Percentiles rank a stretch among this genome's conserved stretches.
phyloP scores from a whole-genome alignment of 2,329 filamentous ascomycete genomes.

The Penicillium janthinellum region DNA sequence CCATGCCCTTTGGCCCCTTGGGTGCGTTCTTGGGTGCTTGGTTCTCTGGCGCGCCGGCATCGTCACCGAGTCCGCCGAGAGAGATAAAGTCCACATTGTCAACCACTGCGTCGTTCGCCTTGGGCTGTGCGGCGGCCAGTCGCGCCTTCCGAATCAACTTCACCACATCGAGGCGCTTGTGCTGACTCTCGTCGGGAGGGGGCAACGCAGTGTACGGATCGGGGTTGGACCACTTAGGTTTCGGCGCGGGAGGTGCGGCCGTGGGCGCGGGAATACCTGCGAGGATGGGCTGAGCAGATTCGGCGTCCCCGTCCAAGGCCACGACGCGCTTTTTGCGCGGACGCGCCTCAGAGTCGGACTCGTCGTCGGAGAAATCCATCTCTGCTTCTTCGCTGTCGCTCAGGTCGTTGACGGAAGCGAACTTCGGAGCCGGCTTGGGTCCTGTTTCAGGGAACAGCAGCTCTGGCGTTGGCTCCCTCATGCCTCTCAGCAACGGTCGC shows the following conservation, averaged over 20 bases:
- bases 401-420: constrained; percentile 40
- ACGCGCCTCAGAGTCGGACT: constrained; percentile 37
- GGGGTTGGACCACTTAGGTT: constrained; percentile 92
- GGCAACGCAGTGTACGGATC: constrained; percentile 90
- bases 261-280: constrained; percentile 11
- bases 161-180: constrained; percentile 83
- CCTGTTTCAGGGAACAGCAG: constrained; percentile 28
- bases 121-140: constrained; percentile 56
- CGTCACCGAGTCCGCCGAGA: constrained; percentile 62
- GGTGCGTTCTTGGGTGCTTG: constrained; percentile 41
- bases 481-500: constrained; percentile 39
- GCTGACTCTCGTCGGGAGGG: constrained; percentile 70
- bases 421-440: constrained; percentile 37
- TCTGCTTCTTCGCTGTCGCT: constrained; percentile 51
- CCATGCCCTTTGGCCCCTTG: constrained; percentile 36
- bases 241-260: constrained; percentile 54
- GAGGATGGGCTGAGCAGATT: constrained; percentile 26
- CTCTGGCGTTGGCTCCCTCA: constrained; percentile 42
- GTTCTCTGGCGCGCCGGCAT: background rate
- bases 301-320: constrained; percentile 24
- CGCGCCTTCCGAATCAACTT: constrained; percentile 90
- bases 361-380: constrained; percentile 48
- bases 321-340: constrained; percentile 45
- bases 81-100: constrained; percentile 84
- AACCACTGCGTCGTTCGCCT: constrained; percentile 57